Conservation (phyloP, 768 basidiomycete genomes). For the Tylopilus sp. region DNA sequence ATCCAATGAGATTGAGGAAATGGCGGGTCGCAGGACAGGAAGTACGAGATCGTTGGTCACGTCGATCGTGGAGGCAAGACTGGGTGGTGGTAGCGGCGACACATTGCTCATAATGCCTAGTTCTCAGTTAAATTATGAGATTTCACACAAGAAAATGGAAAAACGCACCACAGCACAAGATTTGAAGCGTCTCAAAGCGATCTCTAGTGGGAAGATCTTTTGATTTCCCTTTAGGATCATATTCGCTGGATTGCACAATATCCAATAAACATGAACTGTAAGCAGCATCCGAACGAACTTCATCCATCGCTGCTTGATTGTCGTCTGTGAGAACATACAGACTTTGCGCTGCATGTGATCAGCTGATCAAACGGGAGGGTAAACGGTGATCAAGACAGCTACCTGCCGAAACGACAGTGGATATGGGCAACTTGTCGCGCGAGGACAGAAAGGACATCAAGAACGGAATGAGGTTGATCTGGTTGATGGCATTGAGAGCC, state of each 20-base stretch:
- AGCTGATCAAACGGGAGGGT: not conserved
- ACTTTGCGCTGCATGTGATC: slow-evolving; percentile 65
- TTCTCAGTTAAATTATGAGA: not conserved
- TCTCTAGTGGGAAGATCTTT: slow-evolving; percentile 47
- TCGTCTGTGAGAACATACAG: slow-evolving; percentile 92
- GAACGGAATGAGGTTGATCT: slow-evolving; percentile 74
- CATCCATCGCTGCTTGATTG: slow-evolving; percentile 70
- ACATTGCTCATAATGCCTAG: slow-evolving; percentile 76
- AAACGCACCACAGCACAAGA: slow-evolving; percentile 66
- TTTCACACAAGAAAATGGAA: not conserved
- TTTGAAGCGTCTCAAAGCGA: slow-evolving; percentile 49
- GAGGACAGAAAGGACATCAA: slow-evolving; percentile 86
- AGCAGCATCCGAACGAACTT: slow-evolving; percentile 55
- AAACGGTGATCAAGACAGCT: slow-evolving; percentile 13
- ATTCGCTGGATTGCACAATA: slow-evolving; percentile 44
- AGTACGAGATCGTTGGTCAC: slow-evolving; percentile 70
- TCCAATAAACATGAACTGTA: slow-evolving; percentile 66
- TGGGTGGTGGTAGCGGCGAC: slow-evolving; percentile 69
- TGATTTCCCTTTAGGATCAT: slow-evolving; percentile 34
- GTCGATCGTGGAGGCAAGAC: slow-evolving; percentile 57
- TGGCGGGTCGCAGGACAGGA: slow-evolving; percentile 64
- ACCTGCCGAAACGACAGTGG: slow-evolving; percentile 83
- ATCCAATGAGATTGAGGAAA: slow-evolving; percentile 55
- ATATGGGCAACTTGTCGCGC: slow-evolving; percentile 61
- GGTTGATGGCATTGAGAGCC: slow-evolving; percentile 74